Evolutionary conservation across 2,329 filamentous ascomycete genomes (phyloP).

Genomic region (Sporothrix pallida): DNA sequence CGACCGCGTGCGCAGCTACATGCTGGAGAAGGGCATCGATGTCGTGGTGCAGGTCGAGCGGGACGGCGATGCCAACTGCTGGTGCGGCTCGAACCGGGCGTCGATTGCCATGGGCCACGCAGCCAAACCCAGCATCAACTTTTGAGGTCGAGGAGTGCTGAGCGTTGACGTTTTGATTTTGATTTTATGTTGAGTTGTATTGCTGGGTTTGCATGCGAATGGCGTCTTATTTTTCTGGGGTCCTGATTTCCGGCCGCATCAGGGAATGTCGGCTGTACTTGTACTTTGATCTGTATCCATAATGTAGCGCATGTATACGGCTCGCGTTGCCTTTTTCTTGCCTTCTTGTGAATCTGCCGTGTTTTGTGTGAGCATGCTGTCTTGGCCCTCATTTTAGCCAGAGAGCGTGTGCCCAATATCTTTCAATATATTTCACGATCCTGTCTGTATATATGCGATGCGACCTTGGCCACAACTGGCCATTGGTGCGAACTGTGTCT

Average conservation of each 20-base stretch:
- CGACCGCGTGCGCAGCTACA: slow-evolving; percentile 73
- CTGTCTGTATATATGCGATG: neutral
- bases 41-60: slow-evolving; percentile 86
- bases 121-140: slow-evolving; percentile 30
- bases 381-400: slow-evolving; percentile 16
- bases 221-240: neutral
- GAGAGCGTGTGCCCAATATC: neutral
- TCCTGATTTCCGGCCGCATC: neutral
- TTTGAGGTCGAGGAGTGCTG: neutral
- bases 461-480: neutral
- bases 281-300: neutral
- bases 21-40: slow-evolving; percentile 75
- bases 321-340: neutral
- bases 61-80: slow-evolving; percentile 73
- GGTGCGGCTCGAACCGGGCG: slow-evolving; percentile 58
- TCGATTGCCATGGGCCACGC: slow-evolving; percentile 39
- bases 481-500: neutral
- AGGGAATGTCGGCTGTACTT: neutral
- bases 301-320: slow-evolving; percentile 20
- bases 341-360: neutral
- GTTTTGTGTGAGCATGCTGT: neutral
- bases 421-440: neutral
- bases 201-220: neutral
- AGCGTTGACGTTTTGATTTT: neutral
- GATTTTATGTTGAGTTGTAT: neutral